These are phyloP conservation scores for Curvularia sp. DNA, from an alignment of 2,329 filamentous ascomycete species.

Conservation along the genomic window DNA sequence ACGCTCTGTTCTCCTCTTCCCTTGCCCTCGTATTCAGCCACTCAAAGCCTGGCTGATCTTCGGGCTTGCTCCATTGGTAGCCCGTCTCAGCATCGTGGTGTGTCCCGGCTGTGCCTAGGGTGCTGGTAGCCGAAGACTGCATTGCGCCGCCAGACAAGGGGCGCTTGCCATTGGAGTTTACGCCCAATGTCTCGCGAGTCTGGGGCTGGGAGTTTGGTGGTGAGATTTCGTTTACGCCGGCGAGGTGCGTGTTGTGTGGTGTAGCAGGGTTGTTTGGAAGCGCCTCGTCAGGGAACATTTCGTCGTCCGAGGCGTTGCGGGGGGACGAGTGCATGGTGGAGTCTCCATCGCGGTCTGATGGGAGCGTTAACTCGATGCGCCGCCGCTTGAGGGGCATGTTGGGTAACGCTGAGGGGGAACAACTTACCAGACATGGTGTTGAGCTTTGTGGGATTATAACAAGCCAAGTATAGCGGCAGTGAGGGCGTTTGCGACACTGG, in stretches of 20 bases:
- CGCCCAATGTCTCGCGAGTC: slow-evolving; percentile 34
- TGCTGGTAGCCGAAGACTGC: slow-evolving; percentile 22
- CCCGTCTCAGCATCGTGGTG: slow-evolving; percentile 41
- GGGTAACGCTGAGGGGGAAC: not conserved
- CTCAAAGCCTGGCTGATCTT: slow-evolving; percentile 49
- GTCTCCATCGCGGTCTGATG: slow-evolving; percentile 61
- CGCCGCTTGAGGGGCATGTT: slow-evolving; percentile 24
- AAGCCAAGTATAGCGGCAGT: not conserved
- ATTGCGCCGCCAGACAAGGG: slow-evolving; percentile 28
- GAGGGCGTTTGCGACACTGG: slow-evolving; percentile 10
- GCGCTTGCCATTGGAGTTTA: slow-evolving; percentile 52
- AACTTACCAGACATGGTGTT: slow-evolving; percentile 24
- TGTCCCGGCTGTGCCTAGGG: slow-evolving; percentile 12
- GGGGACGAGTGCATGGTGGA: slow-evolving; percentile 62
- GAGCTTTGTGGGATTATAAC: not conserved
- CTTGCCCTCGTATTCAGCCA: slow-evolving; percentile 49
- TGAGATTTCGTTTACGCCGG: slow-evolving; percentile 58
- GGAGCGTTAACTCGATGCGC: slow-evolving; percentile 24
- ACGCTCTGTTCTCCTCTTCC: slow-evolving; percentile 47
- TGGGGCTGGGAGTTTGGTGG: slow-evolving; percentile 61
- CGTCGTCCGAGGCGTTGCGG: slow-evolving; percentile 47
- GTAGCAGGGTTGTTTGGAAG: slow-evolving; percentile 51
- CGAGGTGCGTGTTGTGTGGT: slow-evolving; percentile 44
- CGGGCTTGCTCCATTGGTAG: slow-evolving; percentile 47
- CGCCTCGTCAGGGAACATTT: slow-evolving; percentile 55